Base-by-base conservation (phyloP, 768 basidiomycete genomes). In the Phallus indusiatus region DNA sequence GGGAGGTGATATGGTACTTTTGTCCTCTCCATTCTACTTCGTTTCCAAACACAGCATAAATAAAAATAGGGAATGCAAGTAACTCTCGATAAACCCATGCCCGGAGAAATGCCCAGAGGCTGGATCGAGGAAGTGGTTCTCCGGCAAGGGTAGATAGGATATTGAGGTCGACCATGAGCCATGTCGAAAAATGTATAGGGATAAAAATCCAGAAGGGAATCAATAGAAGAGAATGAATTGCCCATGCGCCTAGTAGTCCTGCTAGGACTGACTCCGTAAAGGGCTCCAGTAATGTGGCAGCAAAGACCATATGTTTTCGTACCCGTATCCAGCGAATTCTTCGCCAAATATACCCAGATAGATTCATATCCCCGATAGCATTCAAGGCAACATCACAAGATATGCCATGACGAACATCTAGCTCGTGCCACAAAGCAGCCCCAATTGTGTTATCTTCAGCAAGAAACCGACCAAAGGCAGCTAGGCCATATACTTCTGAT, bases 401-500 rank as follows among this genome's bases (percentile, higher is more conserved):
- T 60, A 98, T 78, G 59, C 91, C 86, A 68, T 99, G 96, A 50
- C 89, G 80, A 36, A 92, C 75, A 36, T 82, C 86, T 2, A 97
- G 78, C 69, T 98, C 91, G 69, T 97, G 91, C 96, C 94, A 97
- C 12, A 99, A 74, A 1, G 90, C 83, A 51, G 82, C 77, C 17
- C 85, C 96, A 59, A 99, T 95, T 90, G 91, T 95, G 73, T 97
- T 97, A 74, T 99, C 96, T 72, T 99, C 96, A 0, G 96, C 95
- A 47, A 98, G 79, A 72, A 87, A 98, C 12, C 86, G 83, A 0
- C 86, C 87, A 63, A 97, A 97, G 0, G 83, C 86, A 8, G 82
- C 77, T 21, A 99, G 76, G 1, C 94, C 94, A 48, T 64, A 61
- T 56, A 64, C 71, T 68, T 67, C 68, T 20, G 50, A n/a, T n/a